These are phyloP conservation scores for Zymoseptoria passerinii DNA, from an alignment of 2,329 filamentous ascomycete genomes.

Conservation along the genomic window DNA sequence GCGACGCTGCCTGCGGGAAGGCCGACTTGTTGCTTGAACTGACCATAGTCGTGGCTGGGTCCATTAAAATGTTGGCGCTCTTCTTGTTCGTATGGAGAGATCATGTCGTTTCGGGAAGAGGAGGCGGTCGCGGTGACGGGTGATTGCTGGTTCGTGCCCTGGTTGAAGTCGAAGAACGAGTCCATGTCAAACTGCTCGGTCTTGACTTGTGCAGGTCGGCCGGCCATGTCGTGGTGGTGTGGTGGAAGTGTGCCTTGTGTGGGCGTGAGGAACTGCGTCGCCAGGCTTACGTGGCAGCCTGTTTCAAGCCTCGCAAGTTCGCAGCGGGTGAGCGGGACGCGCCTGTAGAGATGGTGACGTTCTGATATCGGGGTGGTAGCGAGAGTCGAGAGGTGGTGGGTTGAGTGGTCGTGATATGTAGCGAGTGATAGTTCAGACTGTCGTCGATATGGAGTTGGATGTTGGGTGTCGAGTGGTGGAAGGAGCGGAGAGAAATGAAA, in stretches of 20 bases:
- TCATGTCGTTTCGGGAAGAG: slow-evolving; percentile 21
- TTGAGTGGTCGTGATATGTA: neutral
- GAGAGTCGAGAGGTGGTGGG: neutral
- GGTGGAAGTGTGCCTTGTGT: neutral
- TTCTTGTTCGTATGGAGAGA: slow-evolving; percentile 30
- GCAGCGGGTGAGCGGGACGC: neutral
- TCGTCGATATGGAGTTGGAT: neutral
- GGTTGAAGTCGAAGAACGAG: slow-evolving; percentile 34
- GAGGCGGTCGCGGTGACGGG: slow-evolving; percentile 21
- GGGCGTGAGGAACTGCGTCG: neutral
- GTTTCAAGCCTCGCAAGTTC: neutral
- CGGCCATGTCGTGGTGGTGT: slow-evolving; percentile 14
- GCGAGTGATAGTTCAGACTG: neutral
- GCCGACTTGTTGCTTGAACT: slow-evolving; percentile 92
- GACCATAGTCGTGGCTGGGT: slow-evolving; percentile 90
- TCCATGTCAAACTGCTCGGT: slow-evolving; percentile 33
- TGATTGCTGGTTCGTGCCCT: slow-evolving; percentile 25
- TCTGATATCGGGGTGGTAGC: neutral
- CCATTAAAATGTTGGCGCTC: slow-evolving; percentile 32
- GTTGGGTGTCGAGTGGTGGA: neutral
- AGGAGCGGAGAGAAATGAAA: neutral
- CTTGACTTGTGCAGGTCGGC: slow-evolving; percentile 24
- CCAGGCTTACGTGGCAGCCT: slow-evolving; percentile 6
- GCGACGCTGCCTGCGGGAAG: slow-evolving; percentile 77
- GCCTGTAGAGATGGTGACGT: neutral